Conservation (phyloP, 768 basidiomycete genomes). For the Lanmaoa pseudosensibilis region DNA sequence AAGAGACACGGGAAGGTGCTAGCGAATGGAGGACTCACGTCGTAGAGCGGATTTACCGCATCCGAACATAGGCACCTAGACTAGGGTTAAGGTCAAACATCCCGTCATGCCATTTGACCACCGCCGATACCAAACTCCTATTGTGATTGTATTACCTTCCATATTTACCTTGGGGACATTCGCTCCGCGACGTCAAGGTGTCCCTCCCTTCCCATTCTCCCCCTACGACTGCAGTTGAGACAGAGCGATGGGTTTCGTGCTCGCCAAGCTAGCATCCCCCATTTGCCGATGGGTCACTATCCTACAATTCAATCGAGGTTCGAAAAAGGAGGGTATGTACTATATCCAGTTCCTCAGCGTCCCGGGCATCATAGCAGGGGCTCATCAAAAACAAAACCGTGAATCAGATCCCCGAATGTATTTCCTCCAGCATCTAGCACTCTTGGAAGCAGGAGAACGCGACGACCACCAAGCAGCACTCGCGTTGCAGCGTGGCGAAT, state of each 20-base stretch:
- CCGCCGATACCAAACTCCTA: neutral
- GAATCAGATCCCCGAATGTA: constrained; percentile 4
- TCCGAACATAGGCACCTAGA: no score
- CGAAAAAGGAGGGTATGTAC: constrained; percentile 10
- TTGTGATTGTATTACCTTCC: neutral
- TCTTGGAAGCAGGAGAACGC: constrained; percentile 16
- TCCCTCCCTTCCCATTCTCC: neutral
- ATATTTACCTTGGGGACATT: neutral
- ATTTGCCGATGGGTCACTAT: neutral
- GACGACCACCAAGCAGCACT: constrained; percentile 24
- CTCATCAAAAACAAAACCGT: neutral
- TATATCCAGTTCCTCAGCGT: no score
- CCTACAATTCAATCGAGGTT: neutral
- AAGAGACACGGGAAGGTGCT: no score
- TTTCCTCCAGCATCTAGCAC: constrained; percentile 4
- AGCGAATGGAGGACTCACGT: no score
- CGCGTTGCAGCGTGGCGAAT: constrained; percentile 35
- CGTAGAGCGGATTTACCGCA: no score
- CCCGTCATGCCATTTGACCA: no score
- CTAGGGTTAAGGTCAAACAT: no score
- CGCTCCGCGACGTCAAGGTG: neutral
- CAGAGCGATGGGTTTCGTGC: constrained; percentile 5
- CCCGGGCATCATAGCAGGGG: neutral
- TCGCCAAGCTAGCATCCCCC: constrained; percentile 7
- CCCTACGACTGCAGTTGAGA: no score